phyloP scores from a whole-genome alignment of 345 rosid species.

The Lepidium aucheri region DNA sequence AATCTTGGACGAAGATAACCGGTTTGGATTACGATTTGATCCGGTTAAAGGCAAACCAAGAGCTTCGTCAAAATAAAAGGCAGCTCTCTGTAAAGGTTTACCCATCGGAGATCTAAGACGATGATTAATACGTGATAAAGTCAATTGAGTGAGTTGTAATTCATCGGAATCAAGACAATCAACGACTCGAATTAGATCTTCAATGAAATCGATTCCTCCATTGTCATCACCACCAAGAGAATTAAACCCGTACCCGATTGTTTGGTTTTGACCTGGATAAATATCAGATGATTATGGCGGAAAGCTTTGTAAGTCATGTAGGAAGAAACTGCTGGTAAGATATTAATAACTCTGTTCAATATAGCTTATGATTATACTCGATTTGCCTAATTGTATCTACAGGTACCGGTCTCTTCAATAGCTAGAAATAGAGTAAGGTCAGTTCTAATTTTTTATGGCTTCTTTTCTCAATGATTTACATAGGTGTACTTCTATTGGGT shows the following conservation, averaged over 20 bases:
- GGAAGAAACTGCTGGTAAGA: not conserved
- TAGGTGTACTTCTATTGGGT: slow-evolving; percentile 99
- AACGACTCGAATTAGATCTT: slow-evolving; percentile 72
- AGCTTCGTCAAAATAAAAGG: slow-evolving; percentile 85
- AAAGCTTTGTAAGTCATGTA: slow-evolving; percentile 67
- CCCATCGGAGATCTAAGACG: slow-evolving; percentile 53
- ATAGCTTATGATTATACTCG: not conserved
- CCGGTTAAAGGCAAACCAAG: slow-evolving; percentile 49
- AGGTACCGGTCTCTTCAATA: not conserved
- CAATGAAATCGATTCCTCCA: slow-evolving; percentile 48
- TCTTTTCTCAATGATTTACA: slow-evolving; percentile 19
- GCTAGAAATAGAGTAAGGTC: not conserved
- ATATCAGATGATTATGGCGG: slow-evolving; percentile 49
- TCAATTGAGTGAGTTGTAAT: slow-evolving; percentile 62
- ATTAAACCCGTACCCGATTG: slow-evolving; percentile 13
- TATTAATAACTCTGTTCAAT: not conserved
- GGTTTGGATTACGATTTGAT: slow-evolving; percentile 29
- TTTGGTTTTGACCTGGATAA: slow-evolving; percentile 26
- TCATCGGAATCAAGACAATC: slow-evolving; percentile 79
- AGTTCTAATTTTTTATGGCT: slow-evolving; percentile 4
- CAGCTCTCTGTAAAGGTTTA: slow-evolving; percentile 78
- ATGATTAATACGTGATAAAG: slow-evolving; percentile 68
- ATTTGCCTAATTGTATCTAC: not conserved
- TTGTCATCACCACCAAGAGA: slow-evolving; percentile 18
- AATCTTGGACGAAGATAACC: slow-evolving; percentile 56